Conservation (phyloP, 108 stramenopile genomes). For the Aurantiochytrium sp. region DNA sequence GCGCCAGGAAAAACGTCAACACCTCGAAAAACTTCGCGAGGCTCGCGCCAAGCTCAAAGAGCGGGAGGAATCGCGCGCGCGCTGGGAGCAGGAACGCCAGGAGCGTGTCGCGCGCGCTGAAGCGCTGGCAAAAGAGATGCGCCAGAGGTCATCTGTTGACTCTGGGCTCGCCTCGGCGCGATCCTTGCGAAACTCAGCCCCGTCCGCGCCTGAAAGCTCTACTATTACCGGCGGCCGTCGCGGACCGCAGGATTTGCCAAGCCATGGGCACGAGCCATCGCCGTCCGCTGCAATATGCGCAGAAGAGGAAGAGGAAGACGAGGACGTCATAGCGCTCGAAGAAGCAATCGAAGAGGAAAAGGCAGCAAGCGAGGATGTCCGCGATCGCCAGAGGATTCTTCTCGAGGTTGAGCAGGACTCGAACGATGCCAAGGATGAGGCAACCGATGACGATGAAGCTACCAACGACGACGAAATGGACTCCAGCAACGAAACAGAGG, state of each 20-base stretch:
- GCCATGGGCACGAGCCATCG: background rate
- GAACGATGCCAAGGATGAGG: too few relatives aligned
- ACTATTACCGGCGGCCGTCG: too few relatives aligned
- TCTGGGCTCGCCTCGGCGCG: background rate
- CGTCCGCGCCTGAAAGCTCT: too few relatives aligned
- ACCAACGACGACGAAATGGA: too few relatives aligned
- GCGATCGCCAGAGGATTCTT: background rate
- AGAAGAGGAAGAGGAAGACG: slow-evolving; percentile 25
- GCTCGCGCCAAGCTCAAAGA: background rate
- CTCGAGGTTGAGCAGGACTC: background rate
- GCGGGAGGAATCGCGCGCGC: background rate
- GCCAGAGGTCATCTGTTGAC: background rate
- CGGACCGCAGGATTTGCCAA: too few relatives aligned
- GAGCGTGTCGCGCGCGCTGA: background rate
- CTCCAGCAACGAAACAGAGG: too few relatives aligned
- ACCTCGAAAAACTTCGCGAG: background rate
- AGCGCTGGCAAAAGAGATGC: background rate
- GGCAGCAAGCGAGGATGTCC: background rate
- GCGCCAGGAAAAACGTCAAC: background rate
- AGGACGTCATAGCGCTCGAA: background rate
- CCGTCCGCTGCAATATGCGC: background rate
- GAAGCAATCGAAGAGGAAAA: slow-evolving; percentile 9
- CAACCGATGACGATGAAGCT: too few relatives aligned
- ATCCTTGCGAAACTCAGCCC: background rate
- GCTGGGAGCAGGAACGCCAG: background rate